Conservation (phyloP, 192 early-diverging fungal genomes). For the Irineochytrium annulatum region DNA sequence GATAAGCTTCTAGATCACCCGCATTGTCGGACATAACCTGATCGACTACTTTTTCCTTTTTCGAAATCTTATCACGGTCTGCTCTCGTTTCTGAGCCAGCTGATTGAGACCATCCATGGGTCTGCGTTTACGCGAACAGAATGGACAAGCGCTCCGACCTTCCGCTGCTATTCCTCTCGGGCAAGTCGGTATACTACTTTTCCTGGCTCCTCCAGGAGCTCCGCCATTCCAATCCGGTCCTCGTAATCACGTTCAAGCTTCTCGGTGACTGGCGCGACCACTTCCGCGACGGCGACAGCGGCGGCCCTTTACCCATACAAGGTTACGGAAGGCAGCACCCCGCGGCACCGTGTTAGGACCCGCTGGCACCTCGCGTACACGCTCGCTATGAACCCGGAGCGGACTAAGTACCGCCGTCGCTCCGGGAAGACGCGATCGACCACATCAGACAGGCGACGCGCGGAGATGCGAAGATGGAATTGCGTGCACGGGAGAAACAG, state of each 20-base stretch:
- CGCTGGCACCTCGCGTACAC: background rate
- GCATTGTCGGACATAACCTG: background rate
- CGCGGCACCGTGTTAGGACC: background rate
- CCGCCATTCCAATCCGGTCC: background rate
- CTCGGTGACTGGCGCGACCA: background rate
- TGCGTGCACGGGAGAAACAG: too few relatives aligned
- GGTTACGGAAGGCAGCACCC: background rate
- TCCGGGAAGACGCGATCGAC: too few relatives aligned
- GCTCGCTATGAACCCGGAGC: background rate
- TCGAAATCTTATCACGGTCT: background rate
- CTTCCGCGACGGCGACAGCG: background rate
- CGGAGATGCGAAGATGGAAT: too few relatives aligned
- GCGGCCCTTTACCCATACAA: too few relatives aligned
- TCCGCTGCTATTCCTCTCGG: background rate
- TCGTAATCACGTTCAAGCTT: background rate
- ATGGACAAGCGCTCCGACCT: background rate
- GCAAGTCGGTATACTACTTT: background rate
- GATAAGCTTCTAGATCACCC: background rate
- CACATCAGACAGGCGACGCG: too few relatives aligned
- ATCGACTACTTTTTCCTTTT: background rate
- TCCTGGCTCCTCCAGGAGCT: background rate
- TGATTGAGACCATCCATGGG: background rate
- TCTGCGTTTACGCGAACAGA: background rate
- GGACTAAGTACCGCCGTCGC: too few relatives aligned
- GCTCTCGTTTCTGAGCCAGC: background rate